These are phyloP conservation scores for Pseudogymnoascus sp. DNA, from an alignment of 2,329 filamentous ascomycete species.

Conservation along the genomic window DNA sequence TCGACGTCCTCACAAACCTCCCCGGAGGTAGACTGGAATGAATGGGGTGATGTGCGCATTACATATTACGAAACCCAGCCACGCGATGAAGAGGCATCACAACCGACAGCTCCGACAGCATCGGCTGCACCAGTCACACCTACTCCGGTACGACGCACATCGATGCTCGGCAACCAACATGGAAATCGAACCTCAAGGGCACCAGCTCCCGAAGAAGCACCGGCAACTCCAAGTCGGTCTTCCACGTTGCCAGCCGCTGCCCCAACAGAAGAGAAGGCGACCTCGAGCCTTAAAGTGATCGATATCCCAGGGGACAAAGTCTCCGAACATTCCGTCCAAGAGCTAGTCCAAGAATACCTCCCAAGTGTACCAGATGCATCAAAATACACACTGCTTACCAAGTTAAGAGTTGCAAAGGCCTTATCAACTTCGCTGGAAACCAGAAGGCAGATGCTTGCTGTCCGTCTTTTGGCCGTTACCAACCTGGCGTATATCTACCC, in stretches of 20 bases:
- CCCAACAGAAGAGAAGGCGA: conserved; percentile 22
- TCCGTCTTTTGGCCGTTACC: conserved; percentile 77
- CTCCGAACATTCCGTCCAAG: conserved; percentile 45
- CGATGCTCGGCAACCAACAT: conserved; percentile 26
- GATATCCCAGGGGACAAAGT: conserved; percentile 50
- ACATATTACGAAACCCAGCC: conserved; percentile 57
- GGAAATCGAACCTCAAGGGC: conserved; percentile 25
- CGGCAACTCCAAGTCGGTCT: conserved; percentile 24
- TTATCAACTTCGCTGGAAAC: conserved; percentile 58
- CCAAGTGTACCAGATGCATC: conserved; percentile 62
- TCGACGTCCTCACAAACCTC: conserved; percentile 10
- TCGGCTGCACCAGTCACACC: conserved; percentile 25
- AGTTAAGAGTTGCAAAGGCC: conserved; percentile 75
- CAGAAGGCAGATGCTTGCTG: conserved; percentile 68
- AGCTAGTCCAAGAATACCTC: conserved; percentile 49
- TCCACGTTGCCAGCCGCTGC: conserved; percentile 13
- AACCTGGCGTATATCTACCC: conserved; percentile 86
- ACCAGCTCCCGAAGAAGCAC: conserved; percentile 30
- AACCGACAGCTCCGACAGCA: conserved; percentile 27
- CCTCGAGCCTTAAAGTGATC: conserved; percentile 25
- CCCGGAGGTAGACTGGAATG: conserved; percentile 52
- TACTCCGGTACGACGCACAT: conserved; percentile 29
- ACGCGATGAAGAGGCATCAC: conserved; percentile 19
- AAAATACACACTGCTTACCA: conserved; percentile 79
- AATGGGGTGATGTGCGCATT: conserved; percentile 74